These are phyloP conservation scores for Umbelopsis sp. DNA, from an alignment of 192 early-diverging fungal genomes.

Conservation along the genomic window DNA sequence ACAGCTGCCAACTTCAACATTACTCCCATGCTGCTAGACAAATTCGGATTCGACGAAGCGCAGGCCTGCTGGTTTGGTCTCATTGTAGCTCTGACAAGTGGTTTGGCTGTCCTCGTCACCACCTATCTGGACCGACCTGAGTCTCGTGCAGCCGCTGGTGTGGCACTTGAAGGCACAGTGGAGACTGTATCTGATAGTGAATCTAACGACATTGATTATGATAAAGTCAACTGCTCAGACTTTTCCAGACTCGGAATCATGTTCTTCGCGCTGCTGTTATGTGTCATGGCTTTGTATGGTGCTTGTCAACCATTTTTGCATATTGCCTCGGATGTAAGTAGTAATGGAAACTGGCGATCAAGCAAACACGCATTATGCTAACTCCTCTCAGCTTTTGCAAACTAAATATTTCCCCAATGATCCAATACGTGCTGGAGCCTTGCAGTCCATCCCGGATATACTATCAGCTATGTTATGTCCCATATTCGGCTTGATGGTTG, in stretches of 20 bases:
- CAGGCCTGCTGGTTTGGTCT: conserved; percentile 58
- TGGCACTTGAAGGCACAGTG: conserved; percentile 12
- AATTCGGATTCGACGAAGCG: conserved; percentile 26
- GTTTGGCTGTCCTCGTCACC: conserved; percentile 40
- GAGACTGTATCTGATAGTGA: not conserved
- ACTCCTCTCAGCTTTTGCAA: conserved; percentile 47
- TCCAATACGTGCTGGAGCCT: conserved; percentile 53
- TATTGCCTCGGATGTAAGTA: conserved; percentile 52
- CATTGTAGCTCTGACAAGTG: conserved; percentile 41
- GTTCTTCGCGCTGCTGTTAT: conserved; percentile 50
- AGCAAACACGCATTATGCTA: not conserved
- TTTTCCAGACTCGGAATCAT: conserved; percentile 26
- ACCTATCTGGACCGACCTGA: conserved; percentile 47
- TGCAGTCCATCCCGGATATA: conserved; percentile 66
- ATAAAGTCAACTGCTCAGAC: conserved; percentile 11
- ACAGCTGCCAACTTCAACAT: conserved; percentile 62
- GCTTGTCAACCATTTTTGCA: conserved; percentile 64
- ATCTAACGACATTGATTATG: not conserved
- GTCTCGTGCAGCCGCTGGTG: conserved; percentile 47
- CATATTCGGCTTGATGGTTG: conserved; percentile 56
- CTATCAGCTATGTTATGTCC: conserved; percentile 65
- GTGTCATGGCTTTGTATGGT: conserved; percentile 54
- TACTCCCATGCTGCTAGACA: conserved; percentile 49
- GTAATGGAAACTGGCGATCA: not conserved
- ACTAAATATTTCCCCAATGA: conserved; percentile 61